Percentiles rank a stretch among this genome's conserved stretches.
Evolutionary conservation across 2,329 filamentous ascomycete species (phyloP).

Genomic region (Aspergillus sp.): DNA sequence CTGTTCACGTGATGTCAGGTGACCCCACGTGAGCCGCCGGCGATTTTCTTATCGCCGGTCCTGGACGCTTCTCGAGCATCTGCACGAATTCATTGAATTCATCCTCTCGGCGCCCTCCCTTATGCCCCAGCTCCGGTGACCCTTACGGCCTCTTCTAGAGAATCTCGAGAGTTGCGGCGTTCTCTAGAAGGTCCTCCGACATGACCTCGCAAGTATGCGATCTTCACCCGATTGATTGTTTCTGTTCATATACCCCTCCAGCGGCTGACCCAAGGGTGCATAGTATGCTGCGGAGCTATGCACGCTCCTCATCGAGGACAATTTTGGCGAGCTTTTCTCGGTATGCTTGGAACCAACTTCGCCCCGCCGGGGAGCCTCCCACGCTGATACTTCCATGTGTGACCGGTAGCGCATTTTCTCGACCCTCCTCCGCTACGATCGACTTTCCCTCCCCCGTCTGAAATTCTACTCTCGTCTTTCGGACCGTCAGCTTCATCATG

Average conservation of each 20-base stretch:
- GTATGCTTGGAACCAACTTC: slow-evolving; percentile 57
- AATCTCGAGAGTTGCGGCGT: slow-evolving; percentile 60
- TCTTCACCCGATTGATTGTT: background rate
- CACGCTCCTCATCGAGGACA: slow-evolving; percentile 81
- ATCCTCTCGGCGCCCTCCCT: slow-evolving; percentile 10
- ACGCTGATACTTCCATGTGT: background rate
- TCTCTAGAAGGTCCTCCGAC: slow-evolving; percentile 64
- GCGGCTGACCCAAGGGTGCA: slow-evolving; percentile 25
- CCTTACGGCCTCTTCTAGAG: slow-evolving; percentile 70
- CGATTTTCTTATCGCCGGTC: background rate
- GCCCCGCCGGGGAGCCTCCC: background rate
- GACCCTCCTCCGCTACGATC: slow-evolving; percentile 73
- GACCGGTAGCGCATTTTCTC: slow-evolving; percentile 75
- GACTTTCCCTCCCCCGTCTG: slow-evolving; percentile 69
- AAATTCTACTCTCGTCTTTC: slow-evolving; percentile 70
- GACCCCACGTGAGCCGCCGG: slow-evolving; percentile 13
- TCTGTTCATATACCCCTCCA: slow-evolving; percentile 20
- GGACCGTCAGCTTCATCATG: slow-evolving; percentile 74
- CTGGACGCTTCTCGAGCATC: no score
- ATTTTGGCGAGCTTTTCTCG: slow-evolving; percentile 87
- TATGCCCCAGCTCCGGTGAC: slow-evolving; percentile 59
- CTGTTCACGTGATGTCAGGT: slow-evolving; percentile 27
- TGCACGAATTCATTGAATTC: no score
- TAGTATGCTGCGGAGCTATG: slow-evolving; percentile 82
- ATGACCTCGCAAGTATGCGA: slow-evolving; percentile 58